Evolutionary conservation across 2,329 filamentous ascomycete genomes (phyloP).

Genomic region (Arthrobotrys sphaeroides): DNA sequence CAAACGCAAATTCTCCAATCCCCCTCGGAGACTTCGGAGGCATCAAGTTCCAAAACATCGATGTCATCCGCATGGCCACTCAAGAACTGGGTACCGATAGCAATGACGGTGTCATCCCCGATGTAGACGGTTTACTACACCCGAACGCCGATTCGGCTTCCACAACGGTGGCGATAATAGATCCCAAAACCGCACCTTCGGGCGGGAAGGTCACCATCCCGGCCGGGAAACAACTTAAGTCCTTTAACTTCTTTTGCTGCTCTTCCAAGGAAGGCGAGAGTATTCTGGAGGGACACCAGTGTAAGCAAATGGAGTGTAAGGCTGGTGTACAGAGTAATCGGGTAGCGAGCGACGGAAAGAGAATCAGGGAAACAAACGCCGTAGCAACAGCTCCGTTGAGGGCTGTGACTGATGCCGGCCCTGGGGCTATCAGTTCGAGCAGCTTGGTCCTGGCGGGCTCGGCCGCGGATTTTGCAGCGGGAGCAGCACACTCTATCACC

Average conservation of each 20-base stretch:
- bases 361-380: neutral
- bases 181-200: neutral
- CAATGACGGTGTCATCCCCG: neutral
- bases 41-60: slow-evolving; percentile 30
- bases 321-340: neutral
- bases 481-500: neutral
- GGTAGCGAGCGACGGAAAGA: neutral
- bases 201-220: slow-evolving; percentile 19
- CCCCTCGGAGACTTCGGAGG: slow-evolving; percentile 26
- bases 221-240: slow-evolving; percentile 23
- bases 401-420: neutral
- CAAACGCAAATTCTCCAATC: neutral
- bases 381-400: neutral
- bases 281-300: slow-evolving; percentile 33
- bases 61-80: slow-evolving; percentile 14
- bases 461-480: neutral
- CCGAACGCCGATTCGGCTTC: neutral
- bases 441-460: neutral
- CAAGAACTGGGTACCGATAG: neutral
- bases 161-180: slow-evolving; percentile 28
- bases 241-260: slow-evolving; percentile 43
- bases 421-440: neutral
- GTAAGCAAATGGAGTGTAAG: slow-evolving; percentile 23
- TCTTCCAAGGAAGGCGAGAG: slow-evolving; percentile 28
- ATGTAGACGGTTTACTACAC: neutral